A percentile compares a stretch with the other conserved stretches of the same genome.
Conservation (phyloP, 163 green algal genomes). For the Scenedesmus sp. region DNA sequence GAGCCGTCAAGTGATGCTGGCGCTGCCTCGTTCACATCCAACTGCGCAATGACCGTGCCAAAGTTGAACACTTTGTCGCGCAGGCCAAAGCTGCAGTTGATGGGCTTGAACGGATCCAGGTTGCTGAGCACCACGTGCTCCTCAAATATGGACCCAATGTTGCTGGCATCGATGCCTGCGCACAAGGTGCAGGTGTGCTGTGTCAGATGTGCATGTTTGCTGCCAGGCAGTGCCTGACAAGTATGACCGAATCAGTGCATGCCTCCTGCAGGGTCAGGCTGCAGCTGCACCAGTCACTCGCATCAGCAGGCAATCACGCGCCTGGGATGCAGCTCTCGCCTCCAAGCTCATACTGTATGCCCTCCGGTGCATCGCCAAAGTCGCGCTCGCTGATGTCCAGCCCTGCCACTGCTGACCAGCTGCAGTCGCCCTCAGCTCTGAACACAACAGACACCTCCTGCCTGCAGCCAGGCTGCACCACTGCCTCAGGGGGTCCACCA, state of each 20-base stretch:
- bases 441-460: conserved; percentile 77
- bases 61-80: conserved; percentile 82
- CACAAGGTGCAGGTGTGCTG: background rate
- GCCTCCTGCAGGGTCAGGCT: background rate
- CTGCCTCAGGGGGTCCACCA: conserved; percentile 67
- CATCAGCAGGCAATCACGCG: background rate
- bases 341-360: conserved; percentile 78
- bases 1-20: background rate
- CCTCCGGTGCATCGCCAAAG: conserved; percentile 67
- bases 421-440: conserved; percentile 67
- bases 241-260: background rate
- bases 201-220: background rate
- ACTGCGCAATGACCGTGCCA: conserved; percentile 67
- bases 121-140: conserved; percentile 78
- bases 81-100: conserved; percentile 74
- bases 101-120: conserved; percentile 74
- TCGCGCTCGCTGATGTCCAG: conserved; percentile 83
- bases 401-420: conserved; percentile 70
- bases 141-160: conserved; percentile 87
- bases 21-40: conserved; percentile 34
- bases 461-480: conserved; percentile 67
- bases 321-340: conserved; percentile 88
- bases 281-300: background rate
- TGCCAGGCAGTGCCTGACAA: background rate
- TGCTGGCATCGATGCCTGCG: conserved; percentile 74